These are phyloP conservation scores for Penicillium turbatum DNA, from an alignment of 495 filamentous ascomycete genomes.

Conservation along the genomic window DNA sequence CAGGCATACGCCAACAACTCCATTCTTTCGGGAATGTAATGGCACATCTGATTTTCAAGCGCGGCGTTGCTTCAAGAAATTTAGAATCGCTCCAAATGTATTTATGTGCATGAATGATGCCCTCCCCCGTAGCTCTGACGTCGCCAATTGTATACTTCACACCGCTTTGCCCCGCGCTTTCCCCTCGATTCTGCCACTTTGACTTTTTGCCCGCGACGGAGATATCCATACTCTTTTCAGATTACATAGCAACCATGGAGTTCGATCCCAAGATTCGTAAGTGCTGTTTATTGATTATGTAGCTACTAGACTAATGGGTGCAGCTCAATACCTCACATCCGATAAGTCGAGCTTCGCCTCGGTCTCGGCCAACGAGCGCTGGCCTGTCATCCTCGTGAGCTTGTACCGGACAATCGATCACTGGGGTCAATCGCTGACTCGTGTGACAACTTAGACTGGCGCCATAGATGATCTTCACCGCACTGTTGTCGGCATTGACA, in stretches of 20 bases:
- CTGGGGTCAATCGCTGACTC: slow-evolving; percentile 9
- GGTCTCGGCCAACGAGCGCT: slow-evolving; percentile 74
- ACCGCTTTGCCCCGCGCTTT: slow-evolving; percentile 6
- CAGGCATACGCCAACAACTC: slow-evolving; percentile 80
- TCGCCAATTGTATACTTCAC: slow-evolving; percentile 2
- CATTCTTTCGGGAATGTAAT: slow-evolving; percentile 63
- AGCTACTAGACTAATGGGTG: slow-evolving; percentile 13
- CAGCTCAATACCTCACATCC: slow-evolving; percentile 73
- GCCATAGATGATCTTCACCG: slow-evolving; percentile 93
- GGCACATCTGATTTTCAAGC: slow-evolving; percentile 25
- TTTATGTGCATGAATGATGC: slow-evolving; percentile 8
- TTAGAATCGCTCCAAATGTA: slow-evolving; percentile 11
- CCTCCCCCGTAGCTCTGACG: slow-evolving; percentile 2
- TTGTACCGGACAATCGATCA: neutral
- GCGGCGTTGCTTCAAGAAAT: slow-evolving; percentile 19
- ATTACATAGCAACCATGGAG: slow-evolving; percentile 45
- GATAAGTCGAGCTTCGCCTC: slow-evolving; percentile 86
- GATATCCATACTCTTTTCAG: neutral
- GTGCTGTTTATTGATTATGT: slow-evolving; percentile 10
- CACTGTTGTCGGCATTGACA: slow-evolving; percentile 50
- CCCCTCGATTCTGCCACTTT: slow-evolving; percentile 8
- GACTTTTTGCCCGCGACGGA: slow-evolving; percentile 1
- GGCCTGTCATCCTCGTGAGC: slow-evolving; percentile 87
- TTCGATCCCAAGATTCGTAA: slow-evolving; percentile 60
- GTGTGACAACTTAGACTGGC: slow-evolving; percentile 61